Evolutionary conservation across 306 rosid genomes (phyloP), one percentile per base, ranked within the genome.

Genomic region (Cucurbita maxima): DNA sequence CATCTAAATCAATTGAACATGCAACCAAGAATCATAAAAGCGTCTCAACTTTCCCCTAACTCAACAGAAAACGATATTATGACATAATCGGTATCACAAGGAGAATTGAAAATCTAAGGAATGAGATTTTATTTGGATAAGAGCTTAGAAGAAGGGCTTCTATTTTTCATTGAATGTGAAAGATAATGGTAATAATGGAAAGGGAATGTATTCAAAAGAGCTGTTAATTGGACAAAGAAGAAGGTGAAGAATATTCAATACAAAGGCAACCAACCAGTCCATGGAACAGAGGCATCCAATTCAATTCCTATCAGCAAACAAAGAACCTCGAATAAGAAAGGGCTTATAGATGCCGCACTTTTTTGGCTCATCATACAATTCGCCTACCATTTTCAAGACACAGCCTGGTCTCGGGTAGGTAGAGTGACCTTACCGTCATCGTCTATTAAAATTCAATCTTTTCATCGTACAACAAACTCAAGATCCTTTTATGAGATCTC

Each of bases 151-250:
- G 55, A 43, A 41, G 12, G 55, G 72, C 19, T 22, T 67, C 53
- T 6, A 67, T 18, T 19, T 67, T 67, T 67, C 40, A 67, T 44
- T 45, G 72, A 67, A 67, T 44, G 40, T 6, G 72, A 67, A 67
- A 67, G 73, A 67, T 45, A 67, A 64, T 64, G 71, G 71, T 4
- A 64, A 1, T 64, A 64, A 64, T 64, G 50, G 71, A 64, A 43
- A 20, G 37, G 73, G 73, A 67, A 67, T 67, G 45, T 12, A 13
- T 67, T 45, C 73, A 67, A 67, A 45, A 20, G 73, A 67, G 56
- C 5, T 67, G 73, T 44, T 67, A 67, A 67, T 44, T 45, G 73
- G 56, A 67, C 45, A 45, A 63, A 41, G 18, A 67, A 6, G 9
- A 34, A 67, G 0, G 18, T 40, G 30, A 41, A 61, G 69, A 61